Evolutionary conservation across 495 filamentous ascomycete genomes (phyloP), one percentile per base, ranked within the genome.

Genomic region (Penicillium nucicola): DNA sequence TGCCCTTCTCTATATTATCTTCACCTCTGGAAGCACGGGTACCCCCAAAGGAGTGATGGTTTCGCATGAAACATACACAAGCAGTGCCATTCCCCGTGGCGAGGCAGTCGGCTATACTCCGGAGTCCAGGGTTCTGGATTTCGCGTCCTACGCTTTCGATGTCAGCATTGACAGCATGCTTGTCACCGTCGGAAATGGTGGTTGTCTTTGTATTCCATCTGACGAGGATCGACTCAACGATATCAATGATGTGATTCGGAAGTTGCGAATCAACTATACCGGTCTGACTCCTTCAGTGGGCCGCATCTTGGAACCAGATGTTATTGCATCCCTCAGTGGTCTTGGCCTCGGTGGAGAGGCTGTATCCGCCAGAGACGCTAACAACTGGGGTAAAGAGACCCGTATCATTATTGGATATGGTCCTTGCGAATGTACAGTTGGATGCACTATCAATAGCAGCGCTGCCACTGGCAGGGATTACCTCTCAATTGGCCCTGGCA

Each of bases 11-110:
- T 77, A 70, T 50, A 55, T 73, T 13, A 73, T 81, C 17, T 81
- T 78, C 53, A 81, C 78, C 5, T 78, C 74, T 17, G 78, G 78
- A 6, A 75, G 69, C n/a, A 81, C 77, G 1, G 77, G 77, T 4
- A 76, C 66, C n/a, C 77, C 77, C 0, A 81, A 81, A 55, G 81
- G 79, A 19, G 76, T 83, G 22, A 69, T 74, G 6, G 67, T 83
- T 4, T 65, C 66, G 3, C 81, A 85, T 50, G 54, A 55, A 42
- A 73, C 72, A 3, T 70, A 70, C 32, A 78, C 69, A 0, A 74
- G 65, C 44, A 68, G 67, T 38, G 67, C 67, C 5, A 57, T 70
- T 15, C 61, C 71, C 5, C 61, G 69, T 34, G 65, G 65, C 5
- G 55, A 60, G 23, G 67, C 70, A 13, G 65, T 73, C 17, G 68